Base-by-base conservation (phyloP, 192 early-diverging fungal genomes). In the Geosiphon pyriformis region DNA sequence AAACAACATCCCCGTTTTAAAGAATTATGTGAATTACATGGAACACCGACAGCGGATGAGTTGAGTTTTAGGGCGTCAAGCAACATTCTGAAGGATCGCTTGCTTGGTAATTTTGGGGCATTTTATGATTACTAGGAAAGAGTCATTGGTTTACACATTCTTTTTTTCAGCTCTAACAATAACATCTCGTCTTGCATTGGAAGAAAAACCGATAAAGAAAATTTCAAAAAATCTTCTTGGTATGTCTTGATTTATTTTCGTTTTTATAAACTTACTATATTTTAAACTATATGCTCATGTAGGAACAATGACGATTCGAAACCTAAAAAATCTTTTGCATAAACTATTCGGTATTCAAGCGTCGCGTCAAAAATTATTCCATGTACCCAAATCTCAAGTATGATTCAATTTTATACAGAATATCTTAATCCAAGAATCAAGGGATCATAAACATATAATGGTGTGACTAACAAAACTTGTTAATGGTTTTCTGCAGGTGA, bases 271-370 rank as follows among this genome's bases (percentile, higher is more conserved):
- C 46, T 27, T 17, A 77, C 4, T 53, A n/a, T n/a, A n/a, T n/a
- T n/a, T n/a, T n/a, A n/a, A n/a, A n/a, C n/a, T n/a, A n/a, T n/a
- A n/a, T n/a, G n/a, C n/a, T n/a, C n/a, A n/a, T n/a, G n/a, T 78
- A 56, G 76, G 76, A 7, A 80, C 80, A 0, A 82, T 84, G 80
- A 76, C 70, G 1, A 70, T 84, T 15, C 59, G 79, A 53, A 80
- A 67, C 58, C 65, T 80, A 59, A 78, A 78, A 48, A 76, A 80
- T 61, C 29, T 84, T 37, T 65, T 76, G 10, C 82, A 84, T 59
- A 81, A 79, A 69, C 32, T 80, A 31, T 54, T 84, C 55, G 56
- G 70, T 6, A 66, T 84, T 8, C 70, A 78, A 17, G 64, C 78
- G 0, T 46, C 69, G 1, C 70, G 72, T 22, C 82, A 80, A 37